A percentile compares a stretch with the other conserved stretches of the same genome.
phyloP scores from a whole-genome alignment of 805 yeast species.

The Metschnikowia colocasiae region DNA sequence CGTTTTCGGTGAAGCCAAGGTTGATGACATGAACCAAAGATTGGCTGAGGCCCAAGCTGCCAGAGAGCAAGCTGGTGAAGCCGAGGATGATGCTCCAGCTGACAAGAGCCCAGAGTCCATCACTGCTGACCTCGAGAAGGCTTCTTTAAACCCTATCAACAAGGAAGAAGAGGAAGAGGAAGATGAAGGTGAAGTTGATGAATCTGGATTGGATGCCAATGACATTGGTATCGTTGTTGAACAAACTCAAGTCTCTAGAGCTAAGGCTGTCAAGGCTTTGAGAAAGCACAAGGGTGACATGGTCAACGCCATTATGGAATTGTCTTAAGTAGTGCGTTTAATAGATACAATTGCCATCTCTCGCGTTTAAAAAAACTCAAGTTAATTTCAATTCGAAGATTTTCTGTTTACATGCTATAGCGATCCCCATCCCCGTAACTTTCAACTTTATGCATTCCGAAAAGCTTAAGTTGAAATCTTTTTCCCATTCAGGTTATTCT shows the following conservation, averaged over 20 bases:
- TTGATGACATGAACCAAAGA: conserved; percentile 88
- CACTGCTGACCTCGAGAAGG: conserved; percentile 76
- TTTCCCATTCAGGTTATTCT: background rate
- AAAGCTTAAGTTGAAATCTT: background rate
- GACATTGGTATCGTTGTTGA: conserved; percentile 85
- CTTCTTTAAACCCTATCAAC: conserved; percentile 47
- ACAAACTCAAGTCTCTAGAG: conserved; percentile 86
- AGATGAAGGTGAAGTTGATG: conserved; percentile 77
- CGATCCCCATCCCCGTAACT: background rate
- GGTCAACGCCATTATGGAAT: conserved; percentile 93
- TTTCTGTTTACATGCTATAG: background rate
- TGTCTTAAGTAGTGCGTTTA: conserved; percentile 32
- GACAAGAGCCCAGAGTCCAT: conserved; percentile 73
- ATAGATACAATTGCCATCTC: background rate
- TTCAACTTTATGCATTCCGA: background rate
- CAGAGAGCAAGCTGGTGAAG: conserved; percentile 57
- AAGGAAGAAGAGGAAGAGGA: conserved; percentile 50
- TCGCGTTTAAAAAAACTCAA: background rate
- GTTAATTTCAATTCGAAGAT: background rate
- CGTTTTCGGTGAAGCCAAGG: conserved; percentile 97
- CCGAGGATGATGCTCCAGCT: conserved; percentile 28
- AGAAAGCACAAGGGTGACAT: conserved; percentile 87
- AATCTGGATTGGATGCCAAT: conserved; percentile 73
- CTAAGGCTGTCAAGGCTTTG: conserved; percentile 88
- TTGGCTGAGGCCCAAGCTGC: conserved; percentile 74